Conservation (phyloP, 2,329 filamentous ascomycete species). For the Thermoascus crustaceus region DNA sequence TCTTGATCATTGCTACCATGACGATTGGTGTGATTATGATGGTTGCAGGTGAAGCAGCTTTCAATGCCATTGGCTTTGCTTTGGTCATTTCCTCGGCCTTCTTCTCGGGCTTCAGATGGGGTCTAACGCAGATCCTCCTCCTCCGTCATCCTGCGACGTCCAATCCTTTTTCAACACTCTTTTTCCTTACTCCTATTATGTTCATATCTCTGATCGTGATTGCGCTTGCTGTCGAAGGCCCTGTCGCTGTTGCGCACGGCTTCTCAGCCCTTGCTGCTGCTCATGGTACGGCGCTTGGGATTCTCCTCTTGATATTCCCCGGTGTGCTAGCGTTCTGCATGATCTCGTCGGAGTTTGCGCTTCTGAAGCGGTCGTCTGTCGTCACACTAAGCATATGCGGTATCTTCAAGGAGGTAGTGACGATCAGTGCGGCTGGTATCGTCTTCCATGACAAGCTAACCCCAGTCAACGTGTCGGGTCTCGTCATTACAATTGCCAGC, state of each 20-base stretch:
- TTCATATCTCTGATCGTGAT: slow-evolving; percentile 73
- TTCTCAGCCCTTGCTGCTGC: slow-evolving; percentile 54
- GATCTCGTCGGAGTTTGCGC: slow-evolving; percentile 92
- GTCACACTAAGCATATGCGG: slow-evolving; percentile 94
- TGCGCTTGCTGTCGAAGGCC: slow-evolving; percentile 78
- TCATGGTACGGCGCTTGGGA: slow-evolving; percentile 59
- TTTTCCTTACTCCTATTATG: slow-evolving; percentile 97
- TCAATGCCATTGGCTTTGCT: slow-evolving; percentile 76
- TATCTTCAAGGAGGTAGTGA: slow-evolving; percentile 98
- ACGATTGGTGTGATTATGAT: slow-evolving; percentile 92
- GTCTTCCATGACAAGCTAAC: slow-evolving; percentile 87
- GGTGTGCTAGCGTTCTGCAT: slow-evolving; percentile 89
- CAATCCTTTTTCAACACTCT: slow-evolving; percentile 94
- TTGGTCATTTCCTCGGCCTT: slow-evolving; percentile 90
- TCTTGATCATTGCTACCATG: slow-evolving; percentile 85
- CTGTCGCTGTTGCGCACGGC: slow-evolving; percentile 58
- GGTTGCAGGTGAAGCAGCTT: slow-evolving; percentile 91
- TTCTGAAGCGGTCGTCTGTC: slow-evolving; percentile 89
- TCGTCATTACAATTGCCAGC: slow-evolving; percentile 79
- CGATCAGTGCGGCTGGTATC: slow-evolving; percentile 77
- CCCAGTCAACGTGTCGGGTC: slow-evolving; percentile 73
- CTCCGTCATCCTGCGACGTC: slow-evolving; percentile 89
- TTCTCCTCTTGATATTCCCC: slow-evolving; percentile 76
- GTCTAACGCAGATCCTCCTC: slow-evolving; percentile 92
- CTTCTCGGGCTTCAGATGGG: slow-evolving; percentile 96